Evolutionary conservation across 768 basidiomycete genomes (phyloP).

Genomic region (Leccinum subgranulosum): DNA sequence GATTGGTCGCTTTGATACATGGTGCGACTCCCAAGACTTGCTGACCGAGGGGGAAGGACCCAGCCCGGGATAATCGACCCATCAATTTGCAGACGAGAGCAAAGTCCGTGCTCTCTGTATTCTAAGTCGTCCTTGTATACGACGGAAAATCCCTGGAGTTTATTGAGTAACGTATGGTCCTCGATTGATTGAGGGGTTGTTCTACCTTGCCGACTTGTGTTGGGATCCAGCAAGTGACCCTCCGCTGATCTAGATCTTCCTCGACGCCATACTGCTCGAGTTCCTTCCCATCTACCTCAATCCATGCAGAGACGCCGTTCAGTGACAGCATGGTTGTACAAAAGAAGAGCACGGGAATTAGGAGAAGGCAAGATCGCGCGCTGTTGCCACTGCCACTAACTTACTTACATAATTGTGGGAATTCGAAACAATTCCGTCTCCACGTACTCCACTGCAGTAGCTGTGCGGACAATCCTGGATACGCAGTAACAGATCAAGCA

Average conservation of each 20-base stretch:
- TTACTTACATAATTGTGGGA: not conserved
- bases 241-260: slow-evolving; percentile 7
- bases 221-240: slow-evolving; percentile 30
- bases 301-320: slow-evolving; percentile 21
- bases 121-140: slow-evolving; percentile 13
- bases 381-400: not conserved
- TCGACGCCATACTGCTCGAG: slow-evolving; percentile 27
- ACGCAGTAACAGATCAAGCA: too few species aligned
- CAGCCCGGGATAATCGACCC: slow-evolving; percentile 11
- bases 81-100: slow-evolving; percentile 15
- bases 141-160: slow-evolving; percentile 25
- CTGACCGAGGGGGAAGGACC: not conserved
- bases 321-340: slow-evolving; percentile 21
- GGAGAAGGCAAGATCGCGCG: not conserved
- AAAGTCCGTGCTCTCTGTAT: slow-evolving; percentile 6
- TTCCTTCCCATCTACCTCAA: slow-evolving; percentile 27
- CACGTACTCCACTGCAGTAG: not conserved
- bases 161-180: not conserved
- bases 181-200: not conserved
- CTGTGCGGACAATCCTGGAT: too few species aligned
- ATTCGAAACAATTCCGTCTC: not conserved
- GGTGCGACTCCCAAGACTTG: not conserved
- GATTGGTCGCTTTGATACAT: not conserved
- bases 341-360: not conserved
- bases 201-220: slow-evolving; percentile 27